Evolutionary conservation across 768 basidiomycete genomes (phyloP).

Genomic region (Mycena leptocephala): DNA sequence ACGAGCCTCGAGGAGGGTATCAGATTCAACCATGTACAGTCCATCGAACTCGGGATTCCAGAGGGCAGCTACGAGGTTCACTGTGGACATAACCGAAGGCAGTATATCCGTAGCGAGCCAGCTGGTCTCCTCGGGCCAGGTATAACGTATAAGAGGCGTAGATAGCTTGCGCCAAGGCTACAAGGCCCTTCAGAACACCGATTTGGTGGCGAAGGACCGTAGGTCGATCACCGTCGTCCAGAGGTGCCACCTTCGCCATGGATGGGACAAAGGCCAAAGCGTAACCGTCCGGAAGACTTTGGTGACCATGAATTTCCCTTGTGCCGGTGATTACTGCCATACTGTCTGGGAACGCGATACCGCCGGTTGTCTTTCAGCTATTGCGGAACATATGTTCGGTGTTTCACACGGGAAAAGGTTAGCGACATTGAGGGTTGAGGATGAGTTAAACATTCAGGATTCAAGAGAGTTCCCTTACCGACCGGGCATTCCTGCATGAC

Average conservation of each 20-base stretch:
- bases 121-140: background rate
- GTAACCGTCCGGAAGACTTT: background rate
- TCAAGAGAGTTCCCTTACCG: background rate
- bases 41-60: background rate
- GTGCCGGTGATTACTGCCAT: background rate
- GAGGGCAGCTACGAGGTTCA: background rate
- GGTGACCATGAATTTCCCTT: background rate
- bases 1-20: background rate
- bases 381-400: background rate
- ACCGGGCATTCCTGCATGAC: background rate
- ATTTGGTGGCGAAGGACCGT: background rate
- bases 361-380: background rate
- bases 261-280: background rate
- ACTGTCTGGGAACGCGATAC: background rate
- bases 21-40: background rate
- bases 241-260: background rate
- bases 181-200: background rate
- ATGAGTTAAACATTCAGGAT: background rate
- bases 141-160: background rate
- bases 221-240: background rate
- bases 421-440: background rate
- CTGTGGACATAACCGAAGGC: background rate
- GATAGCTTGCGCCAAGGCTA: background rate
- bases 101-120: background rate
- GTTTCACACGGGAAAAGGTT: background rate